Evolutionary conservation across 441 rosid species (phyloP).

Genomic region (Eruca vesicaria): DNA sequence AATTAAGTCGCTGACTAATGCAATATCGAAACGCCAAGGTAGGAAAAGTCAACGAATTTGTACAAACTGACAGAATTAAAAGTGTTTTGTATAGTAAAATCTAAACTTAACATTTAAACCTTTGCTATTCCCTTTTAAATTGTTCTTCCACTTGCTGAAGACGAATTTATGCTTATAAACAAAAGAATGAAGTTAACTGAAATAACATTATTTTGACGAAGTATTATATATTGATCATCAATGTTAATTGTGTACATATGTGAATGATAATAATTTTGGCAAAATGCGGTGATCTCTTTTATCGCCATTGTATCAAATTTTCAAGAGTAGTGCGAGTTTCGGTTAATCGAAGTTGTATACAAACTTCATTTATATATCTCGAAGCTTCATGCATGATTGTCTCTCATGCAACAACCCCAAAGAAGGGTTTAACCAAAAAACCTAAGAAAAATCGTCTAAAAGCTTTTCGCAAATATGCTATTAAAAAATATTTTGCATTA

Average conservation of each 20-base stretch:
- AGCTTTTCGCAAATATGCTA: background rate
- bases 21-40: conserved; percentile 16
- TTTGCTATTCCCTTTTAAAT: background rate
- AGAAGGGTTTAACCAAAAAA: background rate
- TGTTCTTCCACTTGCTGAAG: background rate
- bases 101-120: background rate
- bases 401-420: background rate
- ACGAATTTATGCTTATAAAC: background rate
- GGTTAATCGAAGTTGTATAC: background rate
- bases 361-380: background rate
- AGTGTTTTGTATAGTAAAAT: background rate
- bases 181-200: too few species aligned
- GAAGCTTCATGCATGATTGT: background rate
- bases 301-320: background rate
- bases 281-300: background rate
- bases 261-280: background rate
- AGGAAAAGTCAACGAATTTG: background rate
- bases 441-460: background rate
- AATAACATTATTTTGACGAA: too few species aligned
- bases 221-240: too few species aligned
- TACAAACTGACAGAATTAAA: background rate
- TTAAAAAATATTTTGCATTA: background rate
- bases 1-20: background rate
- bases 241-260: background rate
- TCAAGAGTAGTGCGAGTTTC: background rate